phyloP scores from a whole-genome alignment of 306 rosid species.

The Trifolium fragiferum region DNA sequence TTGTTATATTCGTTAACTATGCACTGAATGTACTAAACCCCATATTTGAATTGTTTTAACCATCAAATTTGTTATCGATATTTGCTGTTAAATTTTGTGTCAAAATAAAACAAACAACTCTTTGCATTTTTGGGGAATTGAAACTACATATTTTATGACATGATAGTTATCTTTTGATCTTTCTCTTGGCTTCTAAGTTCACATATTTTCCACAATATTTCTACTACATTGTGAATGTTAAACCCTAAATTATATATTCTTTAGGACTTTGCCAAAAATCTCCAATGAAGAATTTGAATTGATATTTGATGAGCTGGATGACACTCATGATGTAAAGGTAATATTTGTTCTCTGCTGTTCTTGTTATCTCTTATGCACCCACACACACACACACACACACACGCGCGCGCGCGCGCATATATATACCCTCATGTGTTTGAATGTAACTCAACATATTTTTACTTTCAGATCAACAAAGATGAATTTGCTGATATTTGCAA shows the following conservation, averaged over 20 bases:
- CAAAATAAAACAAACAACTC: neutral
- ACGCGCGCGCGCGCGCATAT: neutral
- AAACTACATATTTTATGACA: conserved; percentile 10
- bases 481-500: conserved; percentile 95
- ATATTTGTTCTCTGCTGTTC: conserved; percentile 26
- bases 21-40: neutral
- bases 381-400: neutral
- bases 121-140: neutral
- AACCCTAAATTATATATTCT: conserved; percentile 35
- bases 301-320: conserved; percentile 95
- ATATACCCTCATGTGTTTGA: conserved; percentile 8
- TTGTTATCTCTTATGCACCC: conserved; percentile 20
- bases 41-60: neutral
- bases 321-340: conserved; percentile 82
- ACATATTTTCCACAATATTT: conserved; percentile 21
- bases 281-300: conserved; percentile 80
- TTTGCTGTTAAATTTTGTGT: neutral
- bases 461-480: conserved; percentile 73
- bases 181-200: conserved; percentile 21
- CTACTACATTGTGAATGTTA: conserved; percentile 41
- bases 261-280: conserved; percentile 86
- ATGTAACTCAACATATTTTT: conserved; percentile 30
- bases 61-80: neutral
- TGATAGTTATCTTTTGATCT: conserved; percentile 12
- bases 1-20: conserved; percentile 6